Conservation (phyloP, 805 yeast species). For the Starmerella sirachaensis region DNA sequence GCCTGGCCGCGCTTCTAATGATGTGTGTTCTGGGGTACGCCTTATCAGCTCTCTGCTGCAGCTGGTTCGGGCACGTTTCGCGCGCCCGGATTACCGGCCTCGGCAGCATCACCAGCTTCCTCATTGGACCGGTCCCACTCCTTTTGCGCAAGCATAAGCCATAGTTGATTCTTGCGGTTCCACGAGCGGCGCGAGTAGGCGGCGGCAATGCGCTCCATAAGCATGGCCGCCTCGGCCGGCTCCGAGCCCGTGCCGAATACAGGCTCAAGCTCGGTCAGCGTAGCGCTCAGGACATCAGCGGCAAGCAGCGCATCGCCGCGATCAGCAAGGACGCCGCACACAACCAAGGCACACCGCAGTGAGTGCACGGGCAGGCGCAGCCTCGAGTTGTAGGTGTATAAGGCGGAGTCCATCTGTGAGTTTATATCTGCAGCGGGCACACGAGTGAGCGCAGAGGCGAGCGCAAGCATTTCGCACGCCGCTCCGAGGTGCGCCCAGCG, state of each 20-base stretch:
- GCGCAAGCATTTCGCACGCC: slow-evolving; percentile 77
- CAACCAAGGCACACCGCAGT: slow-evolving; percentile 50
- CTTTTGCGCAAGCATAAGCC: slow-evolving; percentile 34
- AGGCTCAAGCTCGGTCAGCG: slow-evolving; percentile 31
- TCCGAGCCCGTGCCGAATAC: slow-evolving; percentile 18
- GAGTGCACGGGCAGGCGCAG: slow-evolving; percentile 59
- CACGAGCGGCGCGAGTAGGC: slow-evolving; percentile 38
- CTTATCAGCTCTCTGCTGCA: too few relatives aligned
- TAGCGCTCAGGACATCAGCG: slow-evolving; percentile 37
- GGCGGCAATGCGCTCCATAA: slow-evolving; percentile 43
- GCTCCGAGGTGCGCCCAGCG: slow-evolving; percentile 75
- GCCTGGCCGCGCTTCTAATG: too few relatives aligned
- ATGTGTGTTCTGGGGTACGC: too few relatives aligned
- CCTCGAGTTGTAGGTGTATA: slow-evolving; percentile 64
- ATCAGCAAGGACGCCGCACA: slow-evolving; percentile 53
- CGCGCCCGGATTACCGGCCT: too few relatives aligned
- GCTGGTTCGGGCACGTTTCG: too few relatives aligned
- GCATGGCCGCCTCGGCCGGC: slow-evolving; percentile 37
- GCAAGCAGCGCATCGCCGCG: slow-evolving; percentile 32
- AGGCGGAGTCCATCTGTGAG: slow-evolving; percentile 52
- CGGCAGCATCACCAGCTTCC: too few relatives aligned
- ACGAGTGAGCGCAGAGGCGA: slow-evolving; percentile 47
- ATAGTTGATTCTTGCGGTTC: slow-evolving; percentile 60
- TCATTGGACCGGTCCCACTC: slow-evolving; percentile 18
- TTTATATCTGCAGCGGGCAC: slow-evolving; percentile 25